These are phyloP conservation scores for Tricholoma matsutake DNA, from an alignment of 768 basidiomycete genomes.

Conservation along the genomic window DNA sequence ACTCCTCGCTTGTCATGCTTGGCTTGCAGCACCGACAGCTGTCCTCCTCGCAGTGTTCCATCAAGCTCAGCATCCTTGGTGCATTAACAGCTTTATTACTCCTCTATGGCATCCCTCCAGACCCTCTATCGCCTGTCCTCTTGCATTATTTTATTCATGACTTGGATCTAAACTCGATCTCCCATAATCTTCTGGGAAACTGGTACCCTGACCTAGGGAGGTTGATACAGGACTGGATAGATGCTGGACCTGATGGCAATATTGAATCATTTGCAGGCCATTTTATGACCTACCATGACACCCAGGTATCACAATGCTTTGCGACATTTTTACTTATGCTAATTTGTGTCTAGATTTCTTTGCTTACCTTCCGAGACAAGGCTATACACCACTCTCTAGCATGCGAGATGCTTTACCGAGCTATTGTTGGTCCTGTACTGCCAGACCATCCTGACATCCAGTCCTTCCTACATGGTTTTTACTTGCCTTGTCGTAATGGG, in stretches of 20 bases:
- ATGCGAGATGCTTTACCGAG: slow-evolving; percentile 5
- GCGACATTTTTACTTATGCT: neutral
- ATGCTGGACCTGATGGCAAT: neutral
- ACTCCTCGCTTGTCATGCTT: neutral
- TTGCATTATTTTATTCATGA: slow-evolving; percentile 1
- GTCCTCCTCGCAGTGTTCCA: neutral
- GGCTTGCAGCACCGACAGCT: neutral
- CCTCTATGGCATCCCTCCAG: neutral
- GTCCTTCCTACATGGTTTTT: slow-evolving; percentile 3
- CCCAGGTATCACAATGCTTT: slow-evolving; percentile 1
- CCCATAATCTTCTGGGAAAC: neutral
- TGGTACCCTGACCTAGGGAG: neutral
- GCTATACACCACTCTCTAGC: slow-evolving; percentile 1
- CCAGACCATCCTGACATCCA: slow-evolving; percentile 3
- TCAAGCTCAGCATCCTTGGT: neutral
- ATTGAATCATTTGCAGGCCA: neutral
- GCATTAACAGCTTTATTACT: neutral
- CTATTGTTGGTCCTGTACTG: slow-evolving; percentile 5
- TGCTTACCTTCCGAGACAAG: neutral
- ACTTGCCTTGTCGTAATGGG: slow-evolving; percentile 8
- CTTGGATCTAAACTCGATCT: neutral
- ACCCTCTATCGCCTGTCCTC: neutral
- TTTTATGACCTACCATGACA: slow-evolving; percentile 3
- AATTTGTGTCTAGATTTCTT: neutral
- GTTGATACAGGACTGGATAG: neutral